These are phyloP conservation scores for Fusarium sp. DNA, from an alignment of 2,329 filamentous ascomycete species.

Conservation along the genomic window DNA sequence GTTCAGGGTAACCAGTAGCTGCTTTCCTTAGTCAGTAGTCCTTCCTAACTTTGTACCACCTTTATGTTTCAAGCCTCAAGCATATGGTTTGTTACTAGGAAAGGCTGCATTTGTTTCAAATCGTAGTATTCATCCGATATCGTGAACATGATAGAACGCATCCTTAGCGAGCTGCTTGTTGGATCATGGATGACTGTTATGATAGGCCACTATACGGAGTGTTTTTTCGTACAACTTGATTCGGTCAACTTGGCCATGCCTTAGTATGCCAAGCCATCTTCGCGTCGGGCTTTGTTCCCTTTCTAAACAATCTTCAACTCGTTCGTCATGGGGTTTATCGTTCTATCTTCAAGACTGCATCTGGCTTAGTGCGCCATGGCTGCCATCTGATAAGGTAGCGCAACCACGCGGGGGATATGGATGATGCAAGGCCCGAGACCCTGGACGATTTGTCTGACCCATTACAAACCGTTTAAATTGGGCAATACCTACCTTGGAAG, in stretches of 20 bases:
- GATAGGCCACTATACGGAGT: too few relatives aligned
- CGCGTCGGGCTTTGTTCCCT: background rate
- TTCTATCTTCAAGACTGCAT: background rate
- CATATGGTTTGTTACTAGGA: background rate
- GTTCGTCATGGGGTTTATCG: background rate
- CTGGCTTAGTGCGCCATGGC: constrained; percentile 29
- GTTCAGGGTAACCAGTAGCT: background rate
- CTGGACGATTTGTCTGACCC: constrained; percentile 33
- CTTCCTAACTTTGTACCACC: background rate
- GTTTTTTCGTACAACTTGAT: too few relatives aligned
- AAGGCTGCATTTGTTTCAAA: background rate
- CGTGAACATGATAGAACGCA: background rate
- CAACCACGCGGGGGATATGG: constrained; percentile 25
- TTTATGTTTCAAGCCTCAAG: background rate
- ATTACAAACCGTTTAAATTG: constrained; percentile 37
- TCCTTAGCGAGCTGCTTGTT: background rate
- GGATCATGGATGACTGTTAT: background rate
- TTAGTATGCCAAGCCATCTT: background rate
- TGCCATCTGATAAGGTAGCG: constrained; percentile 53
- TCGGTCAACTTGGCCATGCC: background rate
- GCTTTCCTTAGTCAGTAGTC: background rate
- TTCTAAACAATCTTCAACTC: background rate
- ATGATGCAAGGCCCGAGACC: constrained; percentile 10
- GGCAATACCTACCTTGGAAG: too few relatives aligned
- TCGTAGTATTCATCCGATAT: background rate